These are phyloP conservation scores for Stenogyne calaminthoides DNA, from an alignment of 305 asterid genomes.

Conservation along the genomic window DNA sequence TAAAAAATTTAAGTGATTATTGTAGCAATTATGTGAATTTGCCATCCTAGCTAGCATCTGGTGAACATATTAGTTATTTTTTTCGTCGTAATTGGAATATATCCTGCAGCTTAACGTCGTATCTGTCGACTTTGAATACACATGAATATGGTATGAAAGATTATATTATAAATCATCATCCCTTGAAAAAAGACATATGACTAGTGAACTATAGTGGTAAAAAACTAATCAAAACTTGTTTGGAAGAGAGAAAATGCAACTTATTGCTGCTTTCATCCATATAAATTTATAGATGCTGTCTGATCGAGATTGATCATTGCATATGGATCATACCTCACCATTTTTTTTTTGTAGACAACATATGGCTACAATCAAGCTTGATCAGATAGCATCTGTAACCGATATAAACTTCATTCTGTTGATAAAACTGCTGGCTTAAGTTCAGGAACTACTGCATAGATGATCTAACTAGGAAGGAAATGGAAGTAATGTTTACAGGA, in stretches of 20 bases:
- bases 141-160: neutral
- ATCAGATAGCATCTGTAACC: neutral
- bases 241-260: neutral
- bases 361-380: neutral
- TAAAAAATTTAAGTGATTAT: neutral
- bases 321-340: neutral
- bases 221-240: neutral
- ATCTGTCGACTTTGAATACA: conserved; percentile 4
- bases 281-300: neutral
- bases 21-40: neutral
- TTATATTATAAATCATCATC: neutral
- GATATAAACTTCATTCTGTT: neutral
- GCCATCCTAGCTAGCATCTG: neutral
- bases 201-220: neutral
- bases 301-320: neutral
- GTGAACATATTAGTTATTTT: neutral
- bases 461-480: neutral
- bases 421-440: neutral
- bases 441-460: neutral
- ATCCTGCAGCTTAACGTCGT: neutral
- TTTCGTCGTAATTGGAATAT: neutral
- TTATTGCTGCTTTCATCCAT: neutral
- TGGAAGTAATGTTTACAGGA: neutral
- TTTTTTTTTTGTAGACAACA: neutral
- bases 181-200: neutral